Conservation (phyloP, 2,329 filamentous ascomycete species). For the Fusarium hainanense region DNA sequence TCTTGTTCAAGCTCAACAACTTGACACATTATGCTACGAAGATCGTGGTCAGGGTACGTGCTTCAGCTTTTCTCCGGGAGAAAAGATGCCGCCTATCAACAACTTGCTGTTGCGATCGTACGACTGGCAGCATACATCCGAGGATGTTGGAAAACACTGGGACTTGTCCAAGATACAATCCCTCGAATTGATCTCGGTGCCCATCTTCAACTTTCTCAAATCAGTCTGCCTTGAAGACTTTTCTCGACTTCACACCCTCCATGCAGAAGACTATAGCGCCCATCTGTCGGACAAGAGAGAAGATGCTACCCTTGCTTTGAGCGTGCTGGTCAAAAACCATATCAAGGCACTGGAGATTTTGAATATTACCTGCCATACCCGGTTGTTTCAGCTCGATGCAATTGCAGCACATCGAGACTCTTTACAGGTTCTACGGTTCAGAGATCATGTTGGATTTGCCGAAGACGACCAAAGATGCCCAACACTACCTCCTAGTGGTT, state of each 20-base stretch:
- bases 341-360: conserved; percentile 53
- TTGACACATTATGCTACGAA: conserved; percentile 56
- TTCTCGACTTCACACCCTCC: conserved; percentile 51
- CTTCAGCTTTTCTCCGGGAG: conserved; percentile 54
- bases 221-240: conserved; percentile 55
- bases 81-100: conserved; percentile 57
- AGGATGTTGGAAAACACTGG: conserved; percentile 57
- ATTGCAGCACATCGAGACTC: conserved; percentile 54
- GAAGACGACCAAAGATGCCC: conserved; percentile 57
- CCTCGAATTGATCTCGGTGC: conserved; percentile 57
- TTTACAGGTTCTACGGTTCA: conserved; percentile 54
- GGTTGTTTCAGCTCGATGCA: conserved; percentile 54
- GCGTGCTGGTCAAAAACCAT: conserved; percentile 52
- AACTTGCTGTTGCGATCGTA: conserved; percentile 59
- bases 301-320: conserved; percentile 55
- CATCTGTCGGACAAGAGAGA: conserved; percentile 52
- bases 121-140: conserved; percentile 58
- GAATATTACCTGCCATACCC: conserved; percentile 56
- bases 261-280: conserved; percentile 59
- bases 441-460: conserved; percentile 59
- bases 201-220: conserved; percentile 57
- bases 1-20: conserved; percentile 50
- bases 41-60: conserved; percentile 59
- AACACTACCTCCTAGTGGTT: conserved; percentile 52
- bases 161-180: conserved; percentile 57